phyloP scores from a whole-genome alignment of 495 filamentous ascomycete genomes.

The Saxophila tyrrhenica region DNA sequence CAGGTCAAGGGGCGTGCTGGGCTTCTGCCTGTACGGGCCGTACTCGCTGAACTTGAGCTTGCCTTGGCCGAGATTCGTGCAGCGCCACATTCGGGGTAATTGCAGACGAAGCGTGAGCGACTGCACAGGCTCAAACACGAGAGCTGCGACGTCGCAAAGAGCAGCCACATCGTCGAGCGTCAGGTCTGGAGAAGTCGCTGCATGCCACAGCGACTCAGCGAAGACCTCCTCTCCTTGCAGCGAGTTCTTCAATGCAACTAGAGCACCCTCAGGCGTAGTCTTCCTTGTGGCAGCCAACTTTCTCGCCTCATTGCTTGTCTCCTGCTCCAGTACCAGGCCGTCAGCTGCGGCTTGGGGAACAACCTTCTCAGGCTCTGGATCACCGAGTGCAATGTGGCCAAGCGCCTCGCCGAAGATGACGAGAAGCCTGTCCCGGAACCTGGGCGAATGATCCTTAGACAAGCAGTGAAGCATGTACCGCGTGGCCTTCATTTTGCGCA shows the following conservation, averaged over 20 bases:
- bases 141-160: slow-evolving; percentile 60
- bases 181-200: slow-evolving; percentile 57
- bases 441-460: slow-evolving; percentile 69
- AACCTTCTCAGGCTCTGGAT: slow-evolving; percentile 29
- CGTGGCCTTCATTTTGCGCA: slow-evolving; percentile 50
- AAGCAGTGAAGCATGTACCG: slow-evolving; percentile 59
- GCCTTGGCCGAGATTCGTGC: slow-evolving; percentile 50
- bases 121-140: slow-evolving; percentile 58
- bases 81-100: slow-evolving; percentile 62
- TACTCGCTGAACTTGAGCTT: slow-evolving; percentile 20
- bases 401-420: slow-evolving; percentile 58
- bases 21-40: slow-evolving; percentile 14
- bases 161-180: slow-evolving; percentile 63
- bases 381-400: slow-evolving; percentile 70
- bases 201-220: slow-evolving; percentile 64
- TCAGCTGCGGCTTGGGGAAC: slow-evolving; percentile 27
- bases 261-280: slow-evolving; percentile 63
- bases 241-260: slow-evolving; percentile 63
- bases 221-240: slow-evolving; percentile 49
- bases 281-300: slow-evolving; percentile 36
- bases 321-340: slow-evolving; percentile 70
- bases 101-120: slow-evolving; percentile 51
- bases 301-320: slow-evolving; percentile 53
- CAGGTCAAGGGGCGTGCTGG: slow-evolving; percentile 4
- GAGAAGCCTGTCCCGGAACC: slow-evolving; percentile 59